A percentile compares a stretch with the other conserved stretches of the same genome.
phyloP scores from a whole-genome alignment of 2,329 filamentous ascomycete genomes.

The Coniochaeta sp. region DNA sequence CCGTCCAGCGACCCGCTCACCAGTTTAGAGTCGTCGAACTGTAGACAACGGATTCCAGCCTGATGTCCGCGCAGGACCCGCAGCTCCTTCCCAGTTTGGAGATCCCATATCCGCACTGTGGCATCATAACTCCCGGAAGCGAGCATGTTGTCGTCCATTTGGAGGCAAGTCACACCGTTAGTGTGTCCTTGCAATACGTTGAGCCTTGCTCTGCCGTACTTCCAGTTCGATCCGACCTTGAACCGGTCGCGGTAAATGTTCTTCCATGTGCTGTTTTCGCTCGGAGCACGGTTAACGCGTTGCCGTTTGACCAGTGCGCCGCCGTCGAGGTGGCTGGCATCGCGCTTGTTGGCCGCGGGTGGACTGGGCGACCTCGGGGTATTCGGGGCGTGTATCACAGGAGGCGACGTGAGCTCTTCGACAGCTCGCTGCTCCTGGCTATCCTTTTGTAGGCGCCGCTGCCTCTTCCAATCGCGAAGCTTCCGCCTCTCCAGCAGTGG shows the following conservation, averaged over 20 bases:
- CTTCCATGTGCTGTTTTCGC: slow-evolving; percentile 57
- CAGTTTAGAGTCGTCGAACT: slow-evolving; percentile 87
- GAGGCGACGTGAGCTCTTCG: slow-evolving; percentile 16
- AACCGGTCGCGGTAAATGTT: slow-evolving; percentile 91
- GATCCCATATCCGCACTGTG: slow-evolving; percentile 94
- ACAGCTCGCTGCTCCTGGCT: slow-evolving; percentile 15
- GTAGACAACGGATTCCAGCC: slow-evolving; percentile 76
- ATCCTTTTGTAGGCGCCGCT: slow-evolving; percentile 58
- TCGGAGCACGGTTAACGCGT: slow-evolving; percentile 17
- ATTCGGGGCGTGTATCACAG: slow-evolving; percentile 18
- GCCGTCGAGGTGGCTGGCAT: slow-evolving; percentile 19
- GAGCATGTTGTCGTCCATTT: slow-evolving; percentile 79
- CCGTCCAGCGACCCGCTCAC: slow-evolving; percentile 84
- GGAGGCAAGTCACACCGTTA: slow-evolving; percentile 68
- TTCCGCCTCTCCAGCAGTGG: slow-evolving; percentile 84
- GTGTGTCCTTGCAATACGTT: slow-evolving; percentile 78
- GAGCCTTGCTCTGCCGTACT: slow-evolving; percentile 81
- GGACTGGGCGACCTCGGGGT: slow-evolving; percentile 14
- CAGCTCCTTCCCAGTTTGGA: slow-evolving; percentile 78
- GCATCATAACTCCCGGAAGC: slow-evolving; percentile 93
- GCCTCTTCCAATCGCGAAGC: slow-evolving; percentile 77
- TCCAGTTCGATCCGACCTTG: slow-evolving; percentile 96
- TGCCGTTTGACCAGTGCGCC: slow-evolving; percentile 23
- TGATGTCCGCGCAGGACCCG: slow-evolving; percentile 80
- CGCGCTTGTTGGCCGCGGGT: slow-evolving; percentile 23